Evolutionary conservation across 805 yeast species (phyloP).

Genomic region (Millerago galiae): DNA sequence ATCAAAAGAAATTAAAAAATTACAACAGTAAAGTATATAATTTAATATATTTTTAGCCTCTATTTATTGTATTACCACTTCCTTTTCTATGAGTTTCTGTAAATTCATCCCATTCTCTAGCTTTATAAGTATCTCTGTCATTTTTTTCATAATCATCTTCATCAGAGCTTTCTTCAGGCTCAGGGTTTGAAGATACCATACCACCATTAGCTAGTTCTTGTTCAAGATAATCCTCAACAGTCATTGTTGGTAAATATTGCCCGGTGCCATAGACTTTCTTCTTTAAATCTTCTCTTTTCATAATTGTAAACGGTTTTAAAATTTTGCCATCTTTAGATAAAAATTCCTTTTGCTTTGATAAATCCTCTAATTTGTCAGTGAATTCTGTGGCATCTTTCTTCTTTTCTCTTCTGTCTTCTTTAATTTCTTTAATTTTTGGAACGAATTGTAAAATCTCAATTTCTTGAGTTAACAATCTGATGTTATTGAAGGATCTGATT

Average conservation of each 20-base stretch:
- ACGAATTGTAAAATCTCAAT: slow-evolving; percentile 49
- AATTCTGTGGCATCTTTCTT: slow-evolving; percentile 38
- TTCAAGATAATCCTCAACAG: slow-evolving; percentile 86
- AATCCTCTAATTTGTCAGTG: slow-evolving; percentile 57
- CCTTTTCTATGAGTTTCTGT: slow-evolving; percentile 82
- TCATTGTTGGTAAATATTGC: slow-evolving; percentile 87
- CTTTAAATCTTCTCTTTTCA: slow-evolving; percentile 50
- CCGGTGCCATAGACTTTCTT: slow-evolving; percentile 84
- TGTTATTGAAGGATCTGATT: slow-evolving; percentile 44
- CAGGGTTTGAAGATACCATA: slow-evolving; percentile 40
- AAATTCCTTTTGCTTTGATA: slow-evolving; percentile 37
- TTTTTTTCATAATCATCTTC: slow-evolving; percentile 57
- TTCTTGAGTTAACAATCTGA: slow-evolving; percentile 63
- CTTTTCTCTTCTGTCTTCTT: slow-evolving; percentile 13
- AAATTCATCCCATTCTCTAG: slow-evolving; percentile 91
- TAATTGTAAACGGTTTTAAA: slow-evolving; percentile 75
- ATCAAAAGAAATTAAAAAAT: slow-evolving; percentile 2
- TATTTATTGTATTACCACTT: slow-evolving; percentile 77
- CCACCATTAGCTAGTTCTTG: slow-evolving; percentile 83
- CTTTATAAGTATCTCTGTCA: slow-evolving; percentile 66
- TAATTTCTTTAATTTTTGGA: slow-evolving; percentile 26
- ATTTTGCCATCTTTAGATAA: slow-evolving; percentile 72
- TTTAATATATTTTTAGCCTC: slow-evolving; percentile 35
- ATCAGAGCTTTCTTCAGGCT: slow-evolving; percentile 29
- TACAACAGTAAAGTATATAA: background rate